Base-by-base conservation (phyloP, 176 grass and related monocot genomes). In the Guadua angustifolia region DNA sequence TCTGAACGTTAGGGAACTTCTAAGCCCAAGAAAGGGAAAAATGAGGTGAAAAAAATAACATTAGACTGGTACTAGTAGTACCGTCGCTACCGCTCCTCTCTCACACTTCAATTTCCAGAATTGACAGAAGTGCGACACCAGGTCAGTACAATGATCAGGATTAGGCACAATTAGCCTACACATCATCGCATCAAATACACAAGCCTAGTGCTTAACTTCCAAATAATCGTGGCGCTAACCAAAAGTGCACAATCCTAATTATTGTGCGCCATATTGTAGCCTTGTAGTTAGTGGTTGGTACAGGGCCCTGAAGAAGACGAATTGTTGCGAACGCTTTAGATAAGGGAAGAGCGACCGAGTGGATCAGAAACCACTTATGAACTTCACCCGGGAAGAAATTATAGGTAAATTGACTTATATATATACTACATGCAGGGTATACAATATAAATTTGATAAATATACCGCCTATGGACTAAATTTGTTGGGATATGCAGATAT, bases 261-360 rank as follows among this genome's bases (percentile, higher is more conserved):
- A 72, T 73, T 45, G 75, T 79, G 75, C 52, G 40, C 78, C 58
- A 77, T 26, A 47, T 86, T 72, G 79, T 21, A 6, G 35, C 35
- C 35, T 36, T 36, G 35, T 36, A 36, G 74, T 39, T 21, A 71
- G 84, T 64, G 4, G 88, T 90, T 90, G 78, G 78, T 51, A n/a
- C 16, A 79, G 82, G 22, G 38, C 47, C 10, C 39, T 0, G 73
- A 6, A 33, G 71, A 25, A 79, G 71, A 63, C 53, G 44, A 58
- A 72, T 66, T 63, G 79, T 43, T 63, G 72, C 55, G 64, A 69
- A 17, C 71, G 51, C 58, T 43, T 26, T 68, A 46, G 18, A 66
- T 9, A 38, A 33, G 57, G 50, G 39, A 78, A 87, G 79, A 74
- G 74, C 75, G 69, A 68, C 38, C 13, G 74, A 39, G 60, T 46